Evolutionary conservation across 2,329 filamentous ascomycete genomes (phyloP).

Genomic region (Pseudocercospora musae): DNA sequence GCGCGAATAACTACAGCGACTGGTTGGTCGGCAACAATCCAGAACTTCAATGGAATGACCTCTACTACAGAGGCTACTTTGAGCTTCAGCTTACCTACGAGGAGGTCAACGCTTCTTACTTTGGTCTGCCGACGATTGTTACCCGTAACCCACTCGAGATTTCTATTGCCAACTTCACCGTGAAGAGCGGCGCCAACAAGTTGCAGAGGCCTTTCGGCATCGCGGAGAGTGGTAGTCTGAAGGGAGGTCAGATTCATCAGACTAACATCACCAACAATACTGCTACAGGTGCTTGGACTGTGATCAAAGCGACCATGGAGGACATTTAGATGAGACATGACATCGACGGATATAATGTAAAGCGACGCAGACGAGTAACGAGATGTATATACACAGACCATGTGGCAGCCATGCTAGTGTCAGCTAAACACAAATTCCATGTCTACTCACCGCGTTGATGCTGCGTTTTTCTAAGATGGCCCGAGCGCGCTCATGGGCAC

Average conservation of each 20-base stretch:
- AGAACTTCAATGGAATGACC: constrained; percentile 69
- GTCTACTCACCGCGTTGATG: background rate
- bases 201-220: constrained; percentile 51
- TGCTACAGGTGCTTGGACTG: constrained; percentile 27
- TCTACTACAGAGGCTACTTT: constrained; percentile 73
- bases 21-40: constrained; percentile 51
- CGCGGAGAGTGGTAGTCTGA: constrained; percentile 57
- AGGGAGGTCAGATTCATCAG: constrained; percentile 43
- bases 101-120: constrained; percentile 61
- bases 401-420: background rate
- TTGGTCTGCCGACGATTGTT: constrained; percentile 59
- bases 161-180: constrained; percentile 67
- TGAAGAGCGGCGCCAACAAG: constrained; percentile 59
- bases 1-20: constrained; percentile 49
- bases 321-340: constrained; percentile 13
- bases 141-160: constrained; percentile 63
- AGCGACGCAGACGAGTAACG: background rate
- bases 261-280: constrained; percentile 39
- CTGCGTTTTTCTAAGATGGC: no score
- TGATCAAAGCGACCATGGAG: constrained; percentile 13
- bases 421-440: background rate
- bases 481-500: no score
- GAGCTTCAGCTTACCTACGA: constrained; percentile 59
- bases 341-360: background rate
- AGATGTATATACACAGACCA: background rate